phyloP scores from a whole-genome alignment of 345 rosid genomes.

The Sisymbrium altissimum region DNA sequence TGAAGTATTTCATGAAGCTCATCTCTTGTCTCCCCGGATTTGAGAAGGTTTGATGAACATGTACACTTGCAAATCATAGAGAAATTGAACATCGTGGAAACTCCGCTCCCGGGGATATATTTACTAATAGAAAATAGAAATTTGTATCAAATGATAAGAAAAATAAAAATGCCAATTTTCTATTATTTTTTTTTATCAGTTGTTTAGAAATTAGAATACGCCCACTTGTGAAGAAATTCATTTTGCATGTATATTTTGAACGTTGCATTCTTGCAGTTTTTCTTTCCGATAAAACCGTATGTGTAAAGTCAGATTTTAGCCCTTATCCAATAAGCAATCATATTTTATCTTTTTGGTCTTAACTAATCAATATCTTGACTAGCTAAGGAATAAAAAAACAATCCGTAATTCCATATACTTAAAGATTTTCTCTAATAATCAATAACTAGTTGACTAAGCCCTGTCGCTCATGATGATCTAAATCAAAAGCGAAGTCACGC shows the following conservation, averaged over 20 bases:
- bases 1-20: too few relatives aligned
- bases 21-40: too few relatives aligned
- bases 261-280: not conserved
- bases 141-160: not conserved
- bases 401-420: too few relatives aligned
- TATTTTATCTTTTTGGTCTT: not conserved
- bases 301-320: not conserved
- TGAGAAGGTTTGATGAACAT: too few relatives aligned
- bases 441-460: not conserved
- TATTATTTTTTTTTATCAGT: too few relatives aligned
- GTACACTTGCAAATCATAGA: too few relatives aligned
- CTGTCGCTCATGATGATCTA: not conserved
- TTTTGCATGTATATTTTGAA: not conserved
- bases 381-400: not conserved
- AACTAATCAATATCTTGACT: not conserved
- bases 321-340: not conserved
- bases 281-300: not conserved
- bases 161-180: too few relatives aligned
- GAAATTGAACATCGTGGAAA: too few relatives aligned
- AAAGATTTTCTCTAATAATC: not conserved
- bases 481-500: not conserved
- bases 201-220: too few relatives aligned
- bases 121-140: not conserved
- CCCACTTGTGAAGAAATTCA: not conserved
- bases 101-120: not conserved